Conservation (phyloP, 2,329 filamentous ascomycete species). For the Teratosphaeria pseudoeucalypti region DNA sequence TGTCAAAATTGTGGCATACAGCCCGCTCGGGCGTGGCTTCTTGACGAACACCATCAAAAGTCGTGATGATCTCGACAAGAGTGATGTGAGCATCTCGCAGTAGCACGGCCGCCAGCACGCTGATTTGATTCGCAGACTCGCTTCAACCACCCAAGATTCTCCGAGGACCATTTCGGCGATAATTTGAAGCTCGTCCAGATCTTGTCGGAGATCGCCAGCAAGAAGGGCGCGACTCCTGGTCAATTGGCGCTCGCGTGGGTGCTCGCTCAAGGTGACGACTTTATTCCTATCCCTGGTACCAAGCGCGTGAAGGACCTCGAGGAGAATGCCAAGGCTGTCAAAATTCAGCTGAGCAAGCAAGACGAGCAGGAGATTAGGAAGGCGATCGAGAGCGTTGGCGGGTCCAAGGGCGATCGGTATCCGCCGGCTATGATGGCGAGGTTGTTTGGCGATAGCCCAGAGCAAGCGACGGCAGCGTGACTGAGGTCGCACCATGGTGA, state of each 20-base stretch:
- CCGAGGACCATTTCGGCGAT: constrained; percentile 18
- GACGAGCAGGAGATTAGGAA: constrained; percentile 19
- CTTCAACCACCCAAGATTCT: constrained; percentile 21
- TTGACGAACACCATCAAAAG: constrained; percentile 33
- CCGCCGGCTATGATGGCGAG: constrained; percentile 19
- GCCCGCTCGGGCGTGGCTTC: constrained; percentile 32
- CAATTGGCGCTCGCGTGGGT: constrained; percentile 25
- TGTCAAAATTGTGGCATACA: constrained; percentile 32
- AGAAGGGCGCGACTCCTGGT: constrained; percentile 21
- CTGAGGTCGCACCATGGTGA: background rate
- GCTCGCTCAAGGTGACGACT: constrained; percentile 19
- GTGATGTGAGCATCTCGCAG: background rate
- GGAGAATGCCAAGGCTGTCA: constrained; percentile 15
- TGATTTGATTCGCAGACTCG: constrained; percentile 14
- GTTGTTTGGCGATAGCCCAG: constrained; percentile 17
- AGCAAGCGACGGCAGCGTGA: constrained; percentile 4
- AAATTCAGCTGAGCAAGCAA: constrained; percentile 15
- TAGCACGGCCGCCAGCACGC: background rate
- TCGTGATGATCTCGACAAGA: constrained; percentile 26
- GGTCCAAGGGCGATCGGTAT: constrained; percentile 19
- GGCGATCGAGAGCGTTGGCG: constrained; percentile 22
- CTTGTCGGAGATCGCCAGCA: constrained; percentile 16
- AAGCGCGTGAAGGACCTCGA: constrained; percentile 19
- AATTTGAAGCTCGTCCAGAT: constrained; percentile 25
- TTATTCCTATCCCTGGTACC: constrained; percentile 18